Percentiles rank a stretch among this genome's conserved stretches.
Evolutionary conservation across 352 stramenopile genomes (phyloP).

Genomic region (Pythium periplocum): DNA sequence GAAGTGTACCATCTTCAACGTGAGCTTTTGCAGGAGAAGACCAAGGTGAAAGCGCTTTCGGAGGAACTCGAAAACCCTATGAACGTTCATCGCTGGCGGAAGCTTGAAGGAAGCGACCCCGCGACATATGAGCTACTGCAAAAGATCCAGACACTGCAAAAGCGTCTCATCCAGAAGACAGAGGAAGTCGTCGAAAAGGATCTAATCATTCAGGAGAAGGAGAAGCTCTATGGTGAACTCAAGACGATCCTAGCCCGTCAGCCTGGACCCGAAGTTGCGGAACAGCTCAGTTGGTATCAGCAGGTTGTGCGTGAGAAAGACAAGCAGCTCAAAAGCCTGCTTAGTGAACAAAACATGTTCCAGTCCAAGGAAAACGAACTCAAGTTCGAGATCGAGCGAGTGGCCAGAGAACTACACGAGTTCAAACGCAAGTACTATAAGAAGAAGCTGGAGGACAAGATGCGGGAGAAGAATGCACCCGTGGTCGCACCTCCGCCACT

Average conservation of each 20-base stretch:
- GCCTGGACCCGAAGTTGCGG: conserved; percentile 91
- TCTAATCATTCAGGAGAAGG: conserved; percentile 93
- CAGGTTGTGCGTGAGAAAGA: conserved; percentile 95
- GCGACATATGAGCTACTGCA: conserved; percentile 94
- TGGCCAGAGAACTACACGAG: conserved; percentile 90
- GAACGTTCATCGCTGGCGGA: conserved; percentile 97
- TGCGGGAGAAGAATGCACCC: conserved; percentile 51
- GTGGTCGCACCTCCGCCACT: conserved; percentile 25
- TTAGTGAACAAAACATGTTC: conserved; percentile 97
- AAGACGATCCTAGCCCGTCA: conserved; percentile 91
- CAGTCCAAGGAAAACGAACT: conserved; percentile 92
- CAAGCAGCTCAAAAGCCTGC: conserved; percentile 95
- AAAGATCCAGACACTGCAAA: conserved; percentile 95
- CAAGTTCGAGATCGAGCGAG: conserved; percentile 93
- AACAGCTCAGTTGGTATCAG: conserved; percentile 95
- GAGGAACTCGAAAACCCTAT: conserved; percentile 97
- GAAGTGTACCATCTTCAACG: conserved; percentile 89
- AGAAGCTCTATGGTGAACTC: conserved; percentile 93
- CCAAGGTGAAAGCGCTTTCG: conserved; percentile 94
- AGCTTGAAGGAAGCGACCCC: conserved; percentile 95
- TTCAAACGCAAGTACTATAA: conserved; percentile 97
- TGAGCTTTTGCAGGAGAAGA: conserved; percentile 93
- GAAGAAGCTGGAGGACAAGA: conserved; percentile 86
- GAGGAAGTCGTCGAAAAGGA: conserved; percentile 95
- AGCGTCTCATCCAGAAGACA: conserved; percentile 93